Percentiles rank a stretch among this genome's conserved stretches.
Evolutionary conservation across 441 rosid species (phyloP).

Genomic region (Corymbia citriodora): DNA sequence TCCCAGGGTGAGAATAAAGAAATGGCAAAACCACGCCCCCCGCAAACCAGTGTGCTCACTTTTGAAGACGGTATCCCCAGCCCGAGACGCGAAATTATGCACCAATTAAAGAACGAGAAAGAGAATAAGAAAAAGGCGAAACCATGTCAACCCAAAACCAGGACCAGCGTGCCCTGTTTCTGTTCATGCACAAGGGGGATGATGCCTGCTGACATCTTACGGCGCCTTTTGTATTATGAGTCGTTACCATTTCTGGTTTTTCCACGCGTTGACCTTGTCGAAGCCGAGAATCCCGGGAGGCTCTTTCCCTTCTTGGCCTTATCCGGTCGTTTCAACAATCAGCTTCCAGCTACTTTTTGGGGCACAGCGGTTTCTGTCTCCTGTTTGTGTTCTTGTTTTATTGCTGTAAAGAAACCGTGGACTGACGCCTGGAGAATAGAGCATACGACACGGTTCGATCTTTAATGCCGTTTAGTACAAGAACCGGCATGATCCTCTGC

Average conservation of each 20-base stretch:
- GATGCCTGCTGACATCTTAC: not conserved
- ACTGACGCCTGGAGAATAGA: not conserved
- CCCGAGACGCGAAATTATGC: not conserved
- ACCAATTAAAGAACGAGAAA: not conserved
- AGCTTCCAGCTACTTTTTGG: not conserved
- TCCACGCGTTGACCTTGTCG: not conserved
- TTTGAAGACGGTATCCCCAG: not conserved
- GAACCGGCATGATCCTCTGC: not conserved
- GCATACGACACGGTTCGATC: not conserved
- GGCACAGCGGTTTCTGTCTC: not conserved
- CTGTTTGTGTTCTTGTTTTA: not conserved
- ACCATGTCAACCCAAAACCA: not conserved
- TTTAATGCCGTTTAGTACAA: not conserved
- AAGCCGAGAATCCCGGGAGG: not conserved
- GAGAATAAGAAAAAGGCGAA: not conserved
- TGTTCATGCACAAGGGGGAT: not conserved
- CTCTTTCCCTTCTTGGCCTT: not conserved
- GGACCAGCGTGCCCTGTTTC: not conserved
- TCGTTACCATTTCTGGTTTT: not conserved
- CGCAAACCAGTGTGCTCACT: not conserved
- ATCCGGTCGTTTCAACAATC: not conserved
- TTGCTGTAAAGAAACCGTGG: not conserved
- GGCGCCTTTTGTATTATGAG: not conserved
- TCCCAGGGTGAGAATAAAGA: not conserved
- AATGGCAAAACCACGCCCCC: not conserved